Percentiles rank a stretch among this genome's conserved stretches.
These are phyloP conservation scores for Cucumis cinereus DNA, from an alignment of 306 rosid species.

Conservation along the genomic window DNA sequence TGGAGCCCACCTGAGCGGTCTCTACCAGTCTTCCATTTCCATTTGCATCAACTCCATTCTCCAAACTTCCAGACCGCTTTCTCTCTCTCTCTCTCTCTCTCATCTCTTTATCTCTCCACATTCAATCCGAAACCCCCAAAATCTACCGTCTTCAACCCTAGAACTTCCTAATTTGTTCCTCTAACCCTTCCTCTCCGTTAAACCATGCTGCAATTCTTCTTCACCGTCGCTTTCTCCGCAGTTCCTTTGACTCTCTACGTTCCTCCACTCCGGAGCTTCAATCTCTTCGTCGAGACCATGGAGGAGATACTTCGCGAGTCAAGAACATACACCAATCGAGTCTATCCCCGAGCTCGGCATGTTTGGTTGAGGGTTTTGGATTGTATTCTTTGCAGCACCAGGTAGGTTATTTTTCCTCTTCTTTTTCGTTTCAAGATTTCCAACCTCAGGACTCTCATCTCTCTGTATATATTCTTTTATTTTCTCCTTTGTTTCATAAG, in stretches of 20 bases:
- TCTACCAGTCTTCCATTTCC: not conserved
- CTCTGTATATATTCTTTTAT: not conserved
- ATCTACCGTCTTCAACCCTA: not conserved
- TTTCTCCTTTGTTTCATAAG: not conserved
- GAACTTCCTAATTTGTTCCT: not conserved
- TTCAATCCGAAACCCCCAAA: not conserved
- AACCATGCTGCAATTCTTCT: constrained; percentile 44
- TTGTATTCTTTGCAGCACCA: constrained; percentile 44
- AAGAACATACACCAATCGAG: constrained; percentile 24
- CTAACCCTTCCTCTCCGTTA: not conserved
- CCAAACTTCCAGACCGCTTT: constrained; percentile 15
- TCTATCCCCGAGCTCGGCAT: constrained; percentile 47
- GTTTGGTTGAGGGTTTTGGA: constrained; percentile 59
- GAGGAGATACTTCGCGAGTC: constrained; percentile 48
- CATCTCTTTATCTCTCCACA: not conserved
- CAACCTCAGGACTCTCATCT: not conserved
- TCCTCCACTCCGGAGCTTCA: constrained; percentile 71
- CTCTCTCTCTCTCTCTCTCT: not conserved
- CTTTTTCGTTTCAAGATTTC: not conserved
- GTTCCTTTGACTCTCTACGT: constrained; percentile 68
- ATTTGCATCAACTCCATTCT: constrained; percentile 7
- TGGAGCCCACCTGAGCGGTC: not conserved
- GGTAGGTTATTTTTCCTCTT: constrained; percentile 18
- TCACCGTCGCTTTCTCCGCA: constrained; percentile 69
- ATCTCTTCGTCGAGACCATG: constrained; percentile 55